Conservation (phyloP, 139 green algal genomes). For the Chlamydomonas asymmetrica region DNA sequence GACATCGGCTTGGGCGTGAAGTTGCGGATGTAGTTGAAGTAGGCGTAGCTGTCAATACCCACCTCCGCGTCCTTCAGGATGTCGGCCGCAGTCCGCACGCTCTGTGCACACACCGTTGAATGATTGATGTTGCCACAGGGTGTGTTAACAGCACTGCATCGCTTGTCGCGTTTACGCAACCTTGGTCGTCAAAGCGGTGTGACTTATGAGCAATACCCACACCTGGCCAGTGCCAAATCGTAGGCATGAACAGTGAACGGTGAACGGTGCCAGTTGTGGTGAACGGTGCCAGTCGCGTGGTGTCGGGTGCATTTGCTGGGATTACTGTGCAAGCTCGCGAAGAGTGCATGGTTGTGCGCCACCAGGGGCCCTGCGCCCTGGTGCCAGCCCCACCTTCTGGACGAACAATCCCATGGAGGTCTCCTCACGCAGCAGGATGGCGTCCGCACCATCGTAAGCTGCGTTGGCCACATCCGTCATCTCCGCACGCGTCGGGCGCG, state of each 20-base stretch:
- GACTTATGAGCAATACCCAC: too few relatives aligned
- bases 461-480: constrained; percentile 84
- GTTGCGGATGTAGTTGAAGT: constrained; percentile 52
- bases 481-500: constrained; percentile 68
- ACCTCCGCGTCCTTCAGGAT: constrained; percentile 42
- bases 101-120: too few relatives aligned
- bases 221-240: too few relatives aligned
- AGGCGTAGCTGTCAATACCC: constrained; percentile 43
- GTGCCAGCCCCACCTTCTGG: constrained; percentile 16
- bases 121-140: background rate
- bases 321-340: too few relatives aligned
- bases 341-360: too few relatives aligned
- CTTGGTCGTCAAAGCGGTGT: too few relatives aligned
- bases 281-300: too few relatives aligned
- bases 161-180: too few relatives aligned
- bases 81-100: constrained; percentile 18
- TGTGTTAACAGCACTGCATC: too few relatives aligned
- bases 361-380: constrained; percentile 32
- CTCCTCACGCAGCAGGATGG: constrained; percentile 60
- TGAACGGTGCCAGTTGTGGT: too few relatives aligned
- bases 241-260: too few relatives aligned
- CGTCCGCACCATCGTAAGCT: constrained; percentile 62
- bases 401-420: constrained; percentile 39
- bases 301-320: too few relatives aligned
- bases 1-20: constrained; percentile 60